phyloP scores from a whole-genome alignment of 2,329 filamentous ascomycete species.

The Fusarium albidum region DNA sequence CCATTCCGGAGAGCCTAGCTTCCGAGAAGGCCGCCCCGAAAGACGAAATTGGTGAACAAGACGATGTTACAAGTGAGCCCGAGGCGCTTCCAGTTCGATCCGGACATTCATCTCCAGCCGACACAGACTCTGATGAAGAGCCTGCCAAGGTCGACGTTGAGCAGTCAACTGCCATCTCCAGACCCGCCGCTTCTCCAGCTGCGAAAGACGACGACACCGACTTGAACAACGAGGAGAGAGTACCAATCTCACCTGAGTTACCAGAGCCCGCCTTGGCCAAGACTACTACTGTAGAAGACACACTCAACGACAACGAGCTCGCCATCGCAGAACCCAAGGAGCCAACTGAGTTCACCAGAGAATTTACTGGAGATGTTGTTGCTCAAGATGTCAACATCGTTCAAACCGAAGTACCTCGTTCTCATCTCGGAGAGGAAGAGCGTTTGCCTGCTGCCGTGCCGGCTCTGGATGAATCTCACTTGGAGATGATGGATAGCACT shows the following conservation, averaged over 20 bases:
- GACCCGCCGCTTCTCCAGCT: neutral
- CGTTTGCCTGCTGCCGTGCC: neutral
- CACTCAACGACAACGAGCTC: neutral
- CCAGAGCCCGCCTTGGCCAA: neutral
- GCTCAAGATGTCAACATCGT: neutral
- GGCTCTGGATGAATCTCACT: neutral
- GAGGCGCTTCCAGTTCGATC: neutral
- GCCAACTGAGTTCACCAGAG: neutral
- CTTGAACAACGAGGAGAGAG: neutral
- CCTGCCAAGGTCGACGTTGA: neutral
- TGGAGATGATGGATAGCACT: no score
- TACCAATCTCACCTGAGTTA: neutral
- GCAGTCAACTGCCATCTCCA: neutral
- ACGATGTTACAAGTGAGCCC: slow-evolving; percentile 2
- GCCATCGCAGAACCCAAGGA: neutral
- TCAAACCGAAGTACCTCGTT: neutral
- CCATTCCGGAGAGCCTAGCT: neutral
- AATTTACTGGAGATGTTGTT: neutral
- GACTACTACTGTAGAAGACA: neutral
- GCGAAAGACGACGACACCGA: neutral
- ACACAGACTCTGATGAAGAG: no score
- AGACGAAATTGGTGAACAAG: slow-evolving; percentile 3
- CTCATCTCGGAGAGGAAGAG: no score
- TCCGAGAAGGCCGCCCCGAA: neutral
- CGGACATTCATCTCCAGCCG: no score